phyloP scores from a whole-genome alignment of 768 basidiomycete genomes.

The Trametes sanguinea region DNA sequence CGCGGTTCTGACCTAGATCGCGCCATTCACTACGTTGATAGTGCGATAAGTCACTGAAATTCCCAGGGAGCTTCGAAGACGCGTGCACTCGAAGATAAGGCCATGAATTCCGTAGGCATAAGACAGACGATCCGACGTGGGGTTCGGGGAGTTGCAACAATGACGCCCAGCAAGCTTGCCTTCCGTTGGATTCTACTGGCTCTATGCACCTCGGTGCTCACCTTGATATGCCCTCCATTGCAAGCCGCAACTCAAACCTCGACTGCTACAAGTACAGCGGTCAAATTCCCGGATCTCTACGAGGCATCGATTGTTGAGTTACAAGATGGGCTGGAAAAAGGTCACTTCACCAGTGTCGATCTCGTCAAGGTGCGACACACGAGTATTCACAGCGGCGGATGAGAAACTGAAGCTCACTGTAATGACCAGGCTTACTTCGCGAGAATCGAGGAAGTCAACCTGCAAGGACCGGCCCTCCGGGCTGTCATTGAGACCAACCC shows the following conservation, averaged over 20 bases:
- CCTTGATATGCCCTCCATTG: background rate
- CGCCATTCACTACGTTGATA: too few species aligned
- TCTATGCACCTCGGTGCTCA: background rate
- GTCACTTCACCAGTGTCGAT: slow-evolving; percentile 59
- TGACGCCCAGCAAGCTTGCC: too few species aligned
- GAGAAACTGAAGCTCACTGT: background rate
- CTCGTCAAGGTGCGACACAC: slow-evolving; percentile 52
- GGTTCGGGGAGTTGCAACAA: too few species aligned
- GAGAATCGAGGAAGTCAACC: slow-evolving; percentile 70
- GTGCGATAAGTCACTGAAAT: too few species aligned
- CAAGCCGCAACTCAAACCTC: background rate
- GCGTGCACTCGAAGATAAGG: too few species aligned
- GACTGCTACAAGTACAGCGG: background rate
- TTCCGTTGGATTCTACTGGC: background rate
- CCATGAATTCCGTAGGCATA: too few species aligned
- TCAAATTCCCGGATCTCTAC: slow-evolving; percentile 53
- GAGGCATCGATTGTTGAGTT: slow-evolving; percentile 59
- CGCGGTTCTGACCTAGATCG: too few species aligned
- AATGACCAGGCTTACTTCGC: slow-evolving; percentile 58
- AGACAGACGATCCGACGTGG: too few species aligned
- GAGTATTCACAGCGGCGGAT: too few species aligned
- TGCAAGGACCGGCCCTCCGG: slow-evolving; percentile 54
- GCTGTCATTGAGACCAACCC: slow-evolving; percentile 63
- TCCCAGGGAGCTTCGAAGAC: too few species aligned
- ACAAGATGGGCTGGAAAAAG: slow-evolving; percentile 48